phyloP scores from a whole-genome alignment of 306 rosid species.

The Fragaria iinumae region DNA sequence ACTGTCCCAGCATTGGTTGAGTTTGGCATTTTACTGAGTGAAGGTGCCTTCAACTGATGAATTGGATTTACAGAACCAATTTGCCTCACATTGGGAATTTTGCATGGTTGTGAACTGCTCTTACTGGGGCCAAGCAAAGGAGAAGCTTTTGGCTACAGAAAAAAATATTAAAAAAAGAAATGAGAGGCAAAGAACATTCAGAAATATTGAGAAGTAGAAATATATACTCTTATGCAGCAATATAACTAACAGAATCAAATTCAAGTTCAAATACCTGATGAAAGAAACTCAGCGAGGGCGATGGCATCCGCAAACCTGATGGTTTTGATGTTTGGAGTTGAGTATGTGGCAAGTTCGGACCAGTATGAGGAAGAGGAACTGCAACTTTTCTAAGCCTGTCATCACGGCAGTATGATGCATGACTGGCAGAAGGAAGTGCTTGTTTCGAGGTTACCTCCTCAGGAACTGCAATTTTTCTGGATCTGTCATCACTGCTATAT shows the following conservation, averaged over 20 bases:
- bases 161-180: not conserved
- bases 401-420: constrained; percentile 10
- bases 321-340: constrained; percentile 52
- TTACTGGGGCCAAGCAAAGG: constrained; percentile 34
- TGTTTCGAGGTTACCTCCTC: constrained; percentile 19
- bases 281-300: constrained; percentile 86
- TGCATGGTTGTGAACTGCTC: constrained; percentile 44
- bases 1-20: constrained; percentile 25
- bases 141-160: constrained; percentile 52
- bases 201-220: constrained; percentile 5
- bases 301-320: constrained; percentile 91
- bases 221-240: constrained; percentile 13
- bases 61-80: constrained; percentile 30
- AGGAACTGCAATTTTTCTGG: constrained; percentile 25
- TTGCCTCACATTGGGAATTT: constrained; percentile 38
- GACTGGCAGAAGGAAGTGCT: constrained; percentile 13
- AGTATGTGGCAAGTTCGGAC: constrained; percentile 33
- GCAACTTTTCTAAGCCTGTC: constrained; percentile 22
- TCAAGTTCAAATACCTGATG: constrained; percentile 51
- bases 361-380: constrained; percentile 32
- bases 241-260: constrained; percentile 17
- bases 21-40: constrained; percentile 29
- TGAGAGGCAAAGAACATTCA: constrained; percentile 2
- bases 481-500: constrained; percentile 15
- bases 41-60: constrained; percentile 33